A percentile compares a stretch with the other conserved stretches of the same genome.
Evolutionary conservation across 2,329 filamentous ascomycete genomes (phyloP).

Genomic region (Colletotrichum magnum): DNA sequence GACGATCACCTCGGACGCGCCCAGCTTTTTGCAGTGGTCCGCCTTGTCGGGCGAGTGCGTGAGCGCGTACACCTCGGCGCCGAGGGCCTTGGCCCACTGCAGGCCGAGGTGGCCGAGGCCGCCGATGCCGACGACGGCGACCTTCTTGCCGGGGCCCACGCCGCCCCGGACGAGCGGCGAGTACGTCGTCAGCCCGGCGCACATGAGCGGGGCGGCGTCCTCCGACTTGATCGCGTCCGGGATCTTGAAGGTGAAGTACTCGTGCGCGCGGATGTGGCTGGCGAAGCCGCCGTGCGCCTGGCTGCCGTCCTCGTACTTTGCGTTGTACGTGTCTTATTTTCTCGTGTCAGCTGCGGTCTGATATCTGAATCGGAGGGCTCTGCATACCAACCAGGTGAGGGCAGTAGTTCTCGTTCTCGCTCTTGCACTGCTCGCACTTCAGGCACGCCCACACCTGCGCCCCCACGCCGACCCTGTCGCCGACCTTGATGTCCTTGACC

Average conservation of each 20-base stretch:
- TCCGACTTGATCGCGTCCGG: constrained; percentile 66
- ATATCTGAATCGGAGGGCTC: fast-evolving
- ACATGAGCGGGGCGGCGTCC: constrained; percentile 78
- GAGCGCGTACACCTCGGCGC: constrained; percentile 76
- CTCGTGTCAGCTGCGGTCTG: neutral
- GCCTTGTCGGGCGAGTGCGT: constrained; percentile 72
- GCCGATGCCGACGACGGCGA: constrained; percentile 81
- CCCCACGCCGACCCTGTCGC: constrained; percentile 76
- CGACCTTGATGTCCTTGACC: constrained; percentile 66
- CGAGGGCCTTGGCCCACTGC: constrained; percentile 78
- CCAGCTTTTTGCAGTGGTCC: constrained; percentile 72
- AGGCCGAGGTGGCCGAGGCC: constrained; percentile 82
- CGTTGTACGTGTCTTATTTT: constrained; percentile 67
- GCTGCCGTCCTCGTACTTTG: constrained; percentile 69
- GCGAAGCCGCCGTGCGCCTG: constrained; percentile 75
- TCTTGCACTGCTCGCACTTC: constrained; percentile 62
- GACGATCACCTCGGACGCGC: constrained; percentile 69
- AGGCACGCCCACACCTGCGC: constrained; percentile 73
- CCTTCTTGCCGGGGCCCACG: constrained; percentile 77
- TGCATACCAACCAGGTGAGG: constrained; percentile 57
- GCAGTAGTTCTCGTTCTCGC: constrained; percentile 66
- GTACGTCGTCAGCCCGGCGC: constrained; percentile 82
- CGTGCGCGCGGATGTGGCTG: constrained; percentile 63
- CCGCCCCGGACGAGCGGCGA: constrained; percentile 77
- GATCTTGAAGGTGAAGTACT: constrained; percentile 73